phyloP scores from a whole-genome alignment of 1,284 basidiomycete species.

The Volvariella surrecta region DNA sequence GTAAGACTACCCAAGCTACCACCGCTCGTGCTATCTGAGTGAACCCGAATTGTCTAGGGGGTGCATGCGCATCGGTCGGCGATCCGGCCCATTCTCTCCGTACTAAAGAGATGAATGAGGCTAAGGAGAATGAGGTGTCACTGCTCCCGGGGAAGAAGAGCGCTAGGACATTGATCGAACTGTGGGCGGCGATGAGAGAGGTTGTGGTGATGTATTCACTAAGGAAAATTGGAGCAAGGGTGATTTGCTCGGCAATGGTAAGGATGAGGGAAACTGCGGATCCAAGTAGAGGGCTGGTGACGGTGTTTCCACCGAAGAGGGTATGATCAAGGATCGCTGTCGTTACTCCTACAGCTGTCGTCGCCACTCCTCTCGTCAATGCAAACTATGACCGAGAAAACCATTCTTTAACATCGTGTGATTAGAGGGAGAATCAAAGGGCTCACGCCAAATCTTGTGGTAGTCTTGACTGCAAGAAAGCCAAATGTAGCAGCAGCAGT shows the following conservation, averaged over 20 bases:
- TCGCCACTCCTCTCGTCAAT: constrained; percentile 53
- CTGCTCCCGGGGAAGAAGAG: constrained; percentile 66
- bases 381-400: constrained; percentile 42
- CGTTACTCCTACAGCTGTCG: constrained; percentile 46
- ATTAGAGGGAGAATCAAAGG: constrained; percentile 6
- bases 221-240: constrained; percentile 62
- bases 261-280: constrained; percentile 54
- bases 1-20: constrained; percentile 68
- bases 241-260: constrained; percentile 57
- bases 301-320: constrained; percentile 49
- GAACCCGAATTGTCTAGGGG: constrained; percentile 52
- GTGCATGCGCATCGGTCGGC: constrained; percentile 40
- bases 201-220: constrained; percentile 72
- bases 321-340: constrained; percentile 53
- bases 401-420: neutral
- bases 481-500: constrained; percentile 50
- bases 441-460: constrained; percentile 60
- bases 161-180: constrained; percentile 63
- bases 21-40: constrained; percentile 59
- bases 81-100: constrained; percentile 62
- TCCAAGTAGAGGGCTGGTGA: constrained; percentile 48
- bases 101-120: constrained; percentile 69
- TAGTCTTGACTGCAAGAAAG: constrained; percentile 58
- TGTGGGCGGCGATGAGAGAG: constrained; percentile 61
- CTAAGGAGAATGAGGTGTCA: constrained; percentile 71